Conservation (phyloP, 73 alveolate species). For the Halteria grandinella region DNA sequence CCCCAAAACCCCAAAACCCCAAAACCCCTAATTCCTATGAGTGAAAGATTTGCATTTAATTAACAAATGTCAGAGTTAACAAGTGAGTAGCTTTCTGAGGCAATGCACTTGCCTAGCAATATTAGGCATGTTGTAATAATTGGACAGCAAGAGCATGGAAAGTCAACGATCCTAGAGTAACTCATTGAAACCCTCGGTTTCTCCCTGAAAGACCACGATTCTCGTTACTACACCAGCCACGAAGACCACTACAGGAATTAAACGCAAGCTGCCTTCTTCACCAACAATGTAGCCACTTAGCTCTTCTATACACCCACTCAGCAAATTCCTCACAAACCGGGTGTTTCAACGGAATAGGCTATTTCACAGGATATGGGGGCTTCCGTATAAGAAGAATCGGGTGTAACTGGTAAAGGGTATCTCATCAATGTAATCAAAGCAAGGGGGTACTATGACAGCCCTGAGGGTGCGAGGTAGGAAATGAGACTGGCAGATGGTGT, state of each 20-base stretch:
- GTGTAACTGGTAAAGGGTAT: slow-evolving; percentile 51
- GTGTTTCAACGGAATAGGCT: slow-evolving; percentile 12
- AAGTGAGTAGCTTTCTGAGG: slow-evolving; percentile 76
- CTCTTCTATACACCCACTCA: slow-evolving; percentile 57
- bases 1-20: no score
- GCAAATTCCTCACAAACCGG: background rate
- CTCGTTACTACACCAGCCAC: slow-evolving; percentile 76
- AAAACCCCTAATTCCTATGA: slow-evolving; percentile 16
- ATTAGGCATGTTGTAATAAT: slow-evolving; percentile 91
- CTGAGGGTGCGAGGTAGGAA: slow-evolving; percentile 97
- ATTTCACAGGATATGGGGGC: no score
- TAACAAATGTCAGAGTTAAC: slow-evolving; percentile 61
- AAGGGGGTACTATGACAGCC: slow-evolving; percentile 97
- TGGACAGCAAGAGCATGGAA: slow-evolving; percentile 95
- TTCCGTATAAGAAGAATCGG: slow-evolving; percentile 53
- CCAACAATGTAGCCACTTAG: slow-evolving; percentile 85
- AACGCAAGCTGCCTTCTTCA: slow-evolving; percentile 92
- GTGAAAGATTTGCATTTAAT: background rate
- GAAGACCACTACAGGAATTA: slow-evolving; percentile 82
- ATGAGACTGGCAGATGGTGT: slow-evolving; percentile 98
- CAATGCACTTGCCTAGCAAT: slow-evolving; percentile 76
- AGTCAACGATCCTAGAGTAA: slow-evolving; percentile 92
- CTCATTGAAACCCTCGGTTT: slow-evolving; percentile 81
- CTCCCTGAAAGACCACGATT: slow-evolving; percentile 70
- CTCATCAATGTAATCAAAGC: slow-evolving; percentile 93